phyloP scores from a whole-genome alignment of 345 rosid species.

The Linum lewisii region DNA sequence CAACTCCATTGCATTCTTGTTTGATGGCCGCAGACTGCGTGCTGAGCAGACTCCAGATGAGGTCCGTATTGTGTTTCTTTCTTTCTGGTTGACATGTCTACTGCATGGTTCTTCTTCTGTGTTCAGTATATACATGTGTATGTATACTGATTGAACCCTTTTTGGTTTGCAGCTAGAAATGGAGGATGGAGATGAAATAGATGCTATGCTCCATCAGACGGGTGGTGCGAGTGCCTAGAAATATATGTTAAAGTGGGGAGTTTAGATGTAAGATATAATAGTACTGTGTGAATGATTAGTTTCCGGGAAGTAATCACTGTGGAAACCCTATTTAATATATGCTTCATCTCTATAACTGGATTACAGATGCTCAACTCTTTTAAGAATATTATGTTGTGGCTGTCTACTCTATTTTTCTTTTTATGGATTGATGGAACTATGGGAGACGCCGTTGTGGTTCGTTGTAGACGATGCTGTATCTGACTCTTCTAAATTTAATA shows the following conservation, averaged over 20 bases:
- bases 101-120: neutral
- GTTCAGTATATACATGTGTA: neutral
- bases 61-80: neutral
- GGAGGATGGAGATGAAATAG: constrained; percentile 6
- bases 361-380: no score
- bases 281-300: neutral
- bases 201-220: constrained; percentile 4
- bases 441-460: no score
- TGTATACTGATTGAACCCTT: neutral
- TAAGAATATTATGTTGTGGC: no score
- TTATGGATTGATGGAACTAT: no score
- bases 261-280: neutral
- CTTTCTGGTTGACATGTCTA: neutral
- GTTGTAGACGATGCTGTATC: no score
- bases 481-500: no score
- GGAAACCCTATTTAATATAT: no score
- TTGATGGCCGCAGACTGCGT: constrained; percentile 4
- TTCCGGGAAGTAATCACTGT: neutral
- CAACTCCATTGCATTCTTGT: constrained; percentile 7
- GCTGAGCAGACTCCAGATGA: neutral
- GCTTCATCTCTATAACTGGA: no score
- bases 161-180: neutral
- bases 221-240: neutral
- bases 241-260: neutral
- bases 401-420: no score